Base-by-base conservation (phyloP, 2,329 filamentous ascomycete genomes). In the Waltergamsia citrina region DNA sequence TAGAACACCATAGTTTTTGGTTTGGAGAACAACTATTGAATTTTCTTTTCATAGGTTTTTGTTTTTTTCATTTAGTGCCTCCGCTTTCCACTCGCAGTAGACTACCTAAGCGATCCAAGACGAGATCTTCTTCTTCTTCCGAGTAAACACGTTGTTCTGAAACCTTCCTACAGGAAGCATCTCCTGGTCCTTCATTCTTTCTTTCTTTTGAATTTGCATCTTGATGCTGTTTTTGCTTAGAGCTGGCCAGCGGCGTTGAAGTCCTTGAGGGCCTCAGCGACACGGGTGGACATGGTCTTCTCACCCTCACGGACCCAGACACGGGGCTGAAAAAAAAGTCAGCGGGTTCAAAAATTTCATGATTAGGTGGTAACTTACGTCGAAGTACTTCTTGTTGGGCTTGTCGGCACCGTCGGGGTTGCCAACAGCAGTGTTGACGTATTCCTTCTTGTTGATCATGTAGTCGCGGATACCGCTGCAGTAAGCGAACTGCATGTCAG, bases 331-430 rank as follows among this genome's bases (percentile, higher is more conserved):
- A 7, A 7, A 5, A 32, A 9, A 18, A 18, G 39, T 42, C 30
- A 43, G 39, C 20, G 25, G n/a, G n/a, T n/a, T n/a, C n/a, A n/a
- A 33, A 4, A 14, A 21, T 30, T 10, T n/a, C 11, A 27, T 11
- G 5, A 22, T 16, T 4, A 26, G n/a, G 16, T n/a, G 25, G n/a
- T 25, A 9, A 16, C 58, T 57, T 52, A 60, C 62, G 49, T 83
- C 79, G 51, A 84, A 87, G 69, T 70, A 81, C 70, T 95, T 96
- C 85, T 98, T 98, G 80, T 98, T 98, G 56, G 92, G 90, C 82
- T 96, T 96, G 69, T 94, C 85, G 15, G 78, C 80, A 41, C 90
- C 88, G 33, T 96, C 88, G 46, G 90, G 90, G 76, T 96, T 98
- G 53, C 92, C 92, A 48, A 98, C 82, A 54, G 85, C 75, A 40